Evolutionary conservation across 345 rosid genomes (phyloP), one percentile per base, ranked within the genome.

Genomic region (Trapa bicornis): DNA sequence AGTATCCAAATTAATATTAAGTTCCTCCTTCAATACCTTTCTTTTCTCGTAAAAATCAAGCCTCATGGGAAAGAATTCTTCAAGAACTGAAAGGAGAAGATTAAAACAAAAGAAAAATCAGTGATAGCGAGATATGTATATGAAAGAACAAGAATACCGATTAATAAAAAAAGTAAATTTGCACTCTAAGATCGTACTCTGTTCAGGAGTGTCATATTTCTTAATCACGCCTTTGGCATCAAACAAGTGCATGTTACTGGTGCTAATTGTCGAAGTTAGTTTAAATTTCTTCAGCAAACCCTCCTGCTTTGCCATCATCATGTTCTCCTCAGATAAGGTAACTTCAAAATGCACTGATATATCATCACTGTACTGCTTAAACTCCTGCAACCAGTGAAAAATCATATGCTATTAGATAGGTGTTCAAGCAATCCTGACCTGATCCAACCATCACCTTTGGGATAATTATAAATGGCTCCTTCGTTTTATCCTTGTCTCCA

Each of bases 161-260:
- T 58, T 6, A 58, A 58, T 58, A 58, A 58, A 1, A 33, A 58
- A 3, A 3, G 63, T 58, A 12, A 32, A 32, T 2, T 58, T 58
- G 3, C 1, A 32, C 11, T 58, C 33, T 1, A 58, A 35, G 70
- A 16, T 16, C 88, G 4, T 83, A 95, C 97, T 86, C 71, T 87
- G 81, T 72, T 95, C 99, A 0, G 99, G 96, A 42, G 80, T 76
- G 50, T 82, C 96, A 48, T 89, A 95, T 76, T 88, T 95, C 90
- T 85, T 91, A 38, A 95, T 89, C 68, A 79, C 70, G 52, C 92
- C 90, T 0, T 68, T 80, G 3, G 86, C 58, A 71, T 87, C 92
- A 69, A 95, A 95, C 32, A 95, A 87, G 80, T 95, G 96, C 99
- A 95, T 95, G 77, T 95, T 95, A 72, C 81, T 83, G n/a, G 96